A percentile compares a stretch with the other conserved stretches of the same genome.
Evolutionary conservation across 805 yeast genomes (phyloP).

Genomic region (Spathaspora hagerdaliae): DNA sequence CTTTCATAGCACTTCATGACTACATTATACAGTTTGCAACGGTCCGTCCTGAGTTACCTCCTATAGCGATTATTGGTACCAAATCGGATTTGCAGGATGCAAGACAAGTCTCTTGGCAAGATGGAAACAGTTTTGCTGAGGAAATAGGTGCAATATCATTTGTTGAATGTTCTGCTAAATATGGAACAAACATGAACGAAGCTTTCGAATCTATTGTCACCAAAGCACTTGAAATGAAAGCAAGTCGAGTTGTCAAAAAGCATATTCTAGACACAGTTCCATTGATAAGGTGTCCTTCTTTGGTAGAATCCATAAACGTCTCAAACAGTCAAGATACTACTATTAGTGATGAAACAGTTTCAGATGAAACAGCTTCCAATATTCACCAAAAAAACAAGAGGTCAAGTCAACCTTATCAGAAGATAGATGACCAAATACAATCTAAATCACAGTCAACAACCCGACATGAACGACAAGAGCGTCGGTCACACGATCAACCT

Average conservation of each 20-base stretch:
- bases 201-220: conserved; percentile 26
- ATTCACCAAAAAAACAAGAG: not conserved
- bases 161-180: conserved; percentile 23
- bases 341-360: not conserved
- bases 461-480: too few species aligned
- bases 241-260: not conserved
- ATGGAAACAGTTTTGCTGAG: conserved; percentile 26
- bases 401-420: not conserved
- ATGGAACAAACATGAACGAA: conserved; percentile 17
- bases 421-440: too few species aligned
- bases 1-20: conserved; percentile 27
- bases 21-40: conserved; percentile 19
- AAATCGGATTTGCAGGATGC: conserved; percentile 21
- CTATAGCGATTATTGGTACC: conserved; percentile 27
- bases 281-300: not conserved
- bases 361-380: not conserved
- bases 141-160: conserved; percentile 23
- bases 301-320: not conserved
- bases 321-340: not conserved
- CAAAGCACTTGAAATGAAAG: not conserved
- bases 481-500: too few species aligned
- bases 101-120: conserved; percentile 25
- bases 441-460: too few species aligned
- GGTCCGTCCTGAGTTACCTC: conserved; percentile 22
- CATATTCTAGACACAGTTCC: not conserved